Evolutionary conservation across 352 stramenopile genomes (phyloP), one percentile per base, ranked within the genome.

Genomic region (Hyaloperonospora arabidopsidis): DNA sequence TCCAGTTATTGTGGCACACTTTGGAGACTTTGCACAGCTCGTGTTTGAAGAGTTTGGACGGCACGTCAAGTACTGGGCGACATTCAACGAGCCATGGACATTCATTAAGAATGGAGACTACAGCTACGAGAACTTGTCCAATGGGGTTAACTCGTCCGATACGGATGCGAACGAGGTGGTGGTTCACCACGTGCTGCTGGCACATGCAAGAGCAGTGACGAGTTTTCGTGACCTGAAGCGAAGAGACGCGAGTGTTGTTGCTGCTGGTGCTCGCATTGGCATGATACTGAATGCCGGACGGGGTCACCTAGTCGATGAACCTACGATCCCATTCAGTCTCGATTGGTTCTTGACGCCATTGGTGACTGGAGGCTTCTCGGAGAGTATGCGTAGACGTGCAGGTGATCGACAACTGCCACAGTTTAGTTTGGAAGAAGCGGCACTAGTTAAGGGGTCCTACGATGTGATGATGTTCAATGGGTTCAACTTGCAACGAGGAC

Each of bases 401-500:
- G 81, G 87, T 3, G 65, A 76, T 13, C 70, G 80, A 19, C 65
- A 80, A 19, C 65, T 98, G 21, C 93, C 93, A 1, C 41, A 47
- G 34, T 98, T 98, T 61, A 95, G 86, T 29, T 4, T 51, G 1
- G 66, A 87, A 6, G 74, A 97, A 54, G 52, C 78, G 14, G 69
- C 68, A 32, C 36, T 89, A 1, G 53, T 98, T 14, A 79, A 81
- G 41, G 81, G 74, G 18, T 97, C 85, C 39, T 84, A 83, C 54
- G 95, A 98, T 61, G 90, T 98, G 41, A 85, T 98, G 50, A 96
- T 96, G 50, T 63, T 98, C 7, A 98, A 97, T 68, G 84, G 97
- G 60, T 98, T 98, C 1, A 56, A 70, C 15, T 59, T 76, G 1
- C 53, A 61, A 28, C 47, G 58, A 13, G 77, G 73, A 8, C 76